These are phyloP conservation scores for Acephala macrosclerotiorum DNA, from an alignment of 2,329 filamentous ascomycete genomes.

Conservation along the genomic window DNA sequence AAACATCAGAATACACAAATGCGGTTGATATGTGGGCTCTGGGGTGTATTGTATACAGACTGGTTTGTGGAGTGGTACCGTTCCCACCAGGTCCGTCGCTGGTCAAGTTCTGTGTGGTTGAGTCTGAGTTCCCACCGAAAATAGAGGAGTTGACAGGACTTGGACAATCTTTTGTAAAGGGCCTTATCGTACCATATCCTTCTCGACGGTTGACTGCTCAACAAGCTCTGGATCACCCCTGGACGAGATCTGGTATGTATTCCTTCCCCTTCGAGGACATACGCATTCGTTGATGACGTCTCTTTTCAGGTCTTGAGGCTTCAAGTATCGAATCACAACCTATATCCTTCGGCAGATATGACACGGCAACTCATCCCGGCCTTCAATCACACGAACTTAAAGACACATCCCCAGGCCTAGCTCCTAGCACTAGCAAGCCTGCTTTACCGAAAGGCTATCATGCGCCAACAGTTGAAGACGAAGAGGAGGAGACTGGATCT, in stretches of 20 bases:
- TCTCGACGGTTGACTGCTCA: not conserved
- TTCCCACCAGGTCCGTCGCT: slow-evolving; percentile 23
- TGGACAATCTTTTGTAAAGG: not conserved
- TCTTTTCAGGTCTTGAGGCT: no score
- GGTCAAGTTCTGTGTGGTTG: slow-evolving; percentile 12
- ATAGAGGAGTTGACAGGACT: not conserved
- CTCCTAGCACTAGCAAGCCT: no score
- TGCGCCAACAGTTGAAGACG: no score
- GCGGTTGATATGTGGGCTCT: slow-evolving; percentile 34
- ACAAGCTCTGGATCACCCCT: slow-evolving; percentile 16
- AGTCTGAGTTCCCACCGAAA: slow-evolving; percentile 1
- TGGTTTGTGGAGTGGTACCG: slow-evolving; percentile 16
- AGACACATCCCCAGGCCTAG: no score
- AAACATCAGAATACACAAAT: slow-evolving; percentile 19
- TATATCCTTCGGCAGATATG: no score
- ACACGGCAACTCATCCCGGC: no score
- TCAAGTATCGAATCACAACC: no score
- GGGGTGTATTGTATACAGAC: slow-evolving; percentile 25
- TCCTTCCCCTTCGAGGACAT: no score
- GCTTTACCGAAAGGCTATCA: no score
- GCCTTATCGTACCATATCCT: slow-evolving; percentile 9
- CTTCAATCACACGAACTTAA: no score
- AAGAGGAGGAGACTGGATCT: no score
- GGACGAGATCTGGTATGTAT: slow-evolving; percentile 5
- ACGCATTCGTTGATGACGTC: no score